A percentile compares a stretch with the other conserved stretches of the same genome.
Evolutionary conservation across 768 basidiomycete genomes (phyloP).

Genomic region (Boletus fagicola): DNA sequence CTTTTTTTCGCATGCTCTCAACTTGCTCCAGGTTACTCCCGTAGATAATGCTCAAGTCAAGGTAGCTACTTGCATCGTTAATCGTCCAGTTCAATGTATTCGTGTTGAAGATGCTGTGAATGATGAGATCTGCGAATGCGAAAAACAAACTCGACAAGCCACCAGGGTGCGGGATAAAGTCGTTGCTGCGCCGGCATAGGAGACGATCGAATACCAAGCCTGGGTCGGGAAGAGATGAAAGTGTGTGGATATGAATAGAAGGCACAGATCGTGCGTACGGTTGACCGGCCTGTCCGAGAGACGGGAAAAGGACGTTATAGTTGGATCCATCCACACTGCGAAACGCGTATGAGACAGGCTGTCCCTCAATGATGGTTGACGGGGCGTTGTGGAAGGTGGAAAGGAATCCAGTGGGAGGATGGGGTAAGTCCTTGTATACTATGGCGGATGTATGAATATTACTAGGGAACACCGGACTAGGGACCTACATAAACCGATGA

Average conservation of each 20-base stretch:
- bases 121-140: slow-evolving; percentile 74
- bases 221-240: slow-evolving; percentile 57
- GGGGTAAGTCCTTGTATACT: slow-evolving; percentile 82
- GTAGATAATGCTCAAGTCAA: slow-evolving; percentile 75
- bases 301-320: slow-evolving; percentile 54
- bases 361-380: background rate
- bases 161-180: slow-evolving; percentile 56
- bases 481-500: slow-evolving; percentile 58
- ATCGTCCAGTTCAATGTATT: slow-evolving; percentile 44
- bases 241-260: slow-evolving; percentile 41
- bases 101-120: slow-evolving; percentile 70
- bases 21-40: slow-evolving; percentile 53
- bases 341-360: slow-evolving; percentile 45
- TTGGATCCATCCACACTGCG: slow-evolving; percentile 61
- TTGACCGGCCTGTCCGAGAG: slow-evolving; percentile 55
- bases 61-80: slow-evolving; percentile 69
- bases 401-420: slow-evolving; percentile 62
- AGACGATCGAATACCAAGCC: slow-evolving; percentile 71
- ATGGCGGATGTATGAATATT: slow-evolving; percentile 2
- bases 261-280: slow-evolving; percentile 72
- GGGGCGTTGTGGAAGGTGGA: slow-evolving; percentile 14
- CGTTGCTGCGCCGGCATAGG: slow-evolving; percentile 37
- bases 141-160: slow-evolving; percentile 76
- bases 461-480: background rate
- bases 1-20: slow-evolving; percentile 52